These are phyloP conservation scores for Striga hermonthica DNA, from an alignment of 305 asterid genomes.

Conservation along the genomic window DNA sequence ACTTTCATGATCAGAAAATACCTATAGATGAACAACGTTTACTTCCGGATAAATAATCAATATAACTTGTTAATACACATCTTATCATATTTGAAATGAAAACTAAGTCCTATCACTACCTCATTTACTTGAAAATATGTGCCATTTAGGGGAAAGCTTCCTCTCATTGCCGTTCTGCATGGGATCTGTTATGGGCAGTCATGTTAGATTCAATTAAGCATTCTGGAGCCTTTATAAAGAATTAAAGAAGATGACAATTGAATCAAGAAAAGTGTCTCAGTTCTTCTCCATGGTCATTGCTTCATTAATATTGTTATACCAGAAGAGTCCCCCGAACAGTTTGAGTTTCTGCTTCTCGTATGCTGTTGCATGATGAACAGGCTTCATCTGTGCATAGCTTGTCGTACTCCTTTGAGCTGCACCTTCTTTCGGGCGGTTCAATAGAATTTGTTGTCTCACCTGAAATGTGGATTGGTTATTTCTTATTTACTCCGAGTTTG, in stretches of 20 bases:
- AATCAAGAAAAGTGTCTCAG: slow-evolving; percentile 16
- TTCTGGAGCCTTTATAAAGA: slow-evolving; percentile 5
- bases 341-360: slow-evolving; percentile 81
- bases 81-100: slow-evolving; percentile 23
- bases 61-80: slow-evolving; percentile 2
- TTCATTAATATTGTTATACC: slow-evolving; percentile 44
- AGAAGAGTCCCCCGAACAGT: slow-evolving; percentile 95
- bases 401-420: slow-evolving; percentile 61
- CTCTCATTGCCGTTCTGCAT: slow-evolving; percentile 98
- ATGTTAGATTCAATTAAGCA: slow-evolving; percentile 33
- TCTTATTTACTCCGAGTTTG: slow-evolving; percentile 15
- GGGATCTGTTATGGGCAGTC: slow-evolving; percentile 60
- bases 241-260: slow-evolving; percentile 3
- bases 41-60: slow-evolving; percentile 27
- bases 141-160: slow-evolving; percentile 97
- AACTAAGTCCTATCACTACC: slow-evolving; percentile 42
- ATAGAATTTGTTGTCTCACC: slow-evolving; percentile 87
- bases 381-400: slow-evolving; percentile 72
- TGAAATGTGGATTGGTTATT: slow-evolving; percentile 36
- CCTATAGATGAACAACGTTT: slow-evolving; percentile 45
- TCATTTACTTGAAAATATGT: slow-evolving; percentile 96
- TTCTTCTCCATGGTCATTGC: slow-evolving; percentile 16
- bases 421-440: slow-evolving; percentile 75
- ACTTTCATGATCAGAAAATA: slow-evolving; percentile 90
- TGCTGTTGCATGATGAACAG: slow-evolving; percentile 84